Evolutionary conservation across 1,284 basidiomycete species (phyloP), one percentile per base, ranked within the genome.

Genomic region (Xerocomus amazonicus): DNA sequence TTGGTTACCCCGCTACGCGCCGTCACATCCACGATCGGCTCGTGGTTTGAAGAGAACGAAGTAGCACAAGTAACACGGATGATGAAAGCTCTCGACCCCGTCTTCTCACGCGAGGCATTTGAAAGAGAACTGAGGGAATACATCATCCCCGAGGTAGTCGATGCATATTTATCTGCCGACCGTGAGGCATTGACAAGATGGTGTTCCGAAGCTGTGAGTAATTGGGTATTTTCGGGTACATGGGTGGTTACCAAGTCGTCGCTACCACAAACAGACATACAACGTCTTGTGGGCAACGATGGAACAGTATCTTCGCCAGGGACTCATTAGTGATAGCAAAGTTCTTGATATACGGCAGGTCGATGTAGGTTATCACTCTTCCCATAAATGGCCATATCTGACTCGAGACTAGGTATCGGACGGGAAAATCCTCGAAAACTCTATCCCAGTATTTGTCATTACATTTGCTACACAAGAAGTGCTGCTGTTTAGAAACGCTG

Each of bases 241-340:
- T 43, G 28, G 16, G 1, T 26, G 40, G 3, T 43, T 55, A 53
- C 19, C 19, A 4, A 23, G 19, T 23, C 19, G 19, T 4, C 4
- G 4, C 19, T 23, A 38, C 16, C 4, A n/a, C 47, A 47, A 52
- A 10, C 44, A 95, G 91, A 94, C 93, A 3, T 93, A 94, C 70
- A 98, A 97, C 63, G 91, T 99, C 10, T 78, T 98, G 3, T 97
- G 95, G 88, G 96, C 96, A 3, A 97, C 94, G 3, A 90, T 99
- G 81, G 93, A 97, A 60, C 89, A 92, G 58, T 98, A 95, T 70
- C 76, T 97, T 47, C 80, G 83, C 50, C 92, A 95, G 65, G 94
- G 95, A 1, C 79, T 97, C 19, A 75, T 95, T 54, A 90, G 89
- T 55, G 91, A 94, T 63, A 92, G 88, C 67, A 92, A 91, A 66